Base-by-base conservation (phyloP, 2,329 filamentous ascomycete genomes). In the Xylaria digitata region DNA sequence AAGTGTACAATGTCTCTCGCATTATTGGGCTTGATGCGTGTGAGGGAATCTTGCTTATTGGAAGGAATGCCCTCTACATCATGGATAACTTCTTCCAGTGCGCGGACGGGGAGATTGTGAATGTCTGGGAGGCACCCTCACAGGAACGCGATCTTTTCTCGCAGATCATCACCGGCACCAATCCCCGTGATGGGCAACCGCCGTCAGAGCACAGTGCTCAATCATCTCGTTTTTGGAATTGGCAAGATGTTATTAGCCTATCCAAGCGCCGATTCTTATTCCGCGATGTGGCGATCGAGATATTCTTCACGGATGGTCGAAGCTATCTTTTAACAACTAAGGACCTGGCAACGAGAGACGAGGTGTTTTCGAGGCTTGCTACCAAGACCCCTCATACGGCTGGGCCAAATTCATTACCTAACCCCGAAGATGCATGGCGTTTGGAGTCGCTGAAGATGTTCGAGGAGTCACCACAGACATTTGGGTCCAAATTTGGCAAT, bases 11-110 rank as follows among this genome's bases (percentile, higher is more conserved):
- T 73, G 90, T 98, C 56, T 98, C 96, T 17, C 90, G 96, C 11
- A 95, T 99, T 61, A 90, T 97, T 37, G 96, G 96, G 9, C 84
- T 99, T 3, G 96, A 99, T 76, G 94, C 94, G 8, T 93, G 92
- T 68, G 96, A 99, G 78, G 96, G 96, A 7, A 89, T 99, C 48
- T 83, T 99, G 40, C 96, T 99, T 61, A 86, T 98, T 46, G 96
- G 96, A 19, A 97, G 97, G 78, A 92, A 95, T 73, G 91, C 90
- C 54, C 85, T 99, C 17, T 99, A 99, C 76, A 90, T 99, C 72
- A 91, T 98, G 79, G 96, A 99, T 80, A 95, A 96, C 73, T 95
- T 97, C 75, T 98, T 99, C 77, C 95, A 98, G 76, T 89, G 95
- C 70, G 90, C 92, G 1, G 96, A 97, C 75, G 95, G 95, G 13